These are phyloP conservation scores for Albizia julibrissin DNA, from an alignment of 306 rosid genomes.

Conservation along the genomic window DNA sequence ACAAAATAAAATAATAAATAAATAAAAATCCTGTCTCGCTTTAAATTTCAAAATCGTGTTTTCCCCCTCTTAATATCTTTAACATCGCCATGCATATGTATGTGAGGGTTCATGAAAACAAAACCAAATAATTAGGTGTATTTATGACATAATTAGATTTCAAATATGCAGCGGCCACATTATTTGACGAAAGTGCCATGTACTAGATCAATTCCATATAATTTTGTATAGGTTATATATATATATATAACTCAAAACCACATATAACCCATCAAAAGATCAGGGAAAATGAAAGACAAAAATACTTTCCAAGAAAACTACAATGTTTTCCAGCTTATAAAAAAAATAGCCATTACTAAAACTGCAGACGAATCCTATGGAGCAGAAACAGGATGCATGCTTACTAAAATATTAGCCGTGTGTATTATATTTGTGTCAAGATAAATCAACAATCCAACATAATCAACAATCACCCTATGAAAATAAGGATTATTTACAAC, in stretches of 20 bases:
- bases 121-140: neutral
- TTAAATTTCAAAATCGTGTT: conserved; percentile 2
- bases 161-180: neutral
- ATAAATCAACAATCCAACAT: neutral
- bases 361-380: neutral
- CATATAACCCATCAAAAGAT: neutral
- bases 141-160: neutral
- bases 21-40: neutral
- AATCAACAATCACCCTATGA: neutral
- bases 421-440: neutral
- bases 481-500: conserved; percentile 6
- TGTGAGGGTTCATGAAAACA: neutral
- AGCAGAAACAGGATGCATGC: neutral
- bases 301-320: neutral
- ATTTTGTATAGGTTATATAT: neutral
- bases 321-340: neutral
- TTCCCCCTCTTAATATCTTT: conserved; percentile 12
- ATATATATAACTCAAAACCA: conserved; percentile 1
- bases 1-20: neutral
- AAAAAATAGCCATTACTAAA: neutral
- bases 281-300: conserved; percentile 3
- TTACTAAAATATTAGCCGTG: neutral
- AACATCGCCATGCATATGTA: neutral
- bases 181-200: neutral
- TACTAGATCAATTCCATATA: conserved; percentile 12